Base-by-base conservation (phyloP, 2,329 filamentous ascomycete genomes). In the Alternaria gansuensis region DNA sequence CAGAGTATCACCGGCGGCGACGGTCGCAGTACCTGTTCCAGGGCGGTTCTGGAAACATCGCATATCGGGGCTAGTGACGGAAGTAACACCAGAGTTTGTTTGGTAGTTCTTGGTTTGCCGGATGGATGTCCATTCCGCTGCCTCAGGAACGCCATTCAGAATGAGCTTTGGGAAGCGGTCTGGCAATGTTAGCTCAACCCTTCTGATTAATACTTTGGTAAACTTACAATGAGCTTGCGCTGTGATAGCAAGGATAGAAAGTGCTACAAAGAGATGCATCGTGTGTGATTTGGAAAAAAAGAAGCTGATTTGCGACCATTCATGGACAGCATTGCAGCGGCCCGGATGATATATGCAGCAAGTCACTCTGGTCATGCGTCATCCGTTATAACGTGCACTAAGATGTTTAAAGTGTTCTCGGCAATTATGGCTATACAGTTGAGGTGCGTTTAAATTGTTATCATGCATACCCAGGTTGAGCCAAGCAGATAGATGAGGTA, bases 101-200 rank as follows among this genome's bases (percentile, higher is more conserved):
- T 84, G 81, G 70, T 77, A 83, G 73, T 84, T 84, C 46, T 80
- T 77, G 9, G 82, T 83, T 65, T 80, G 80, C 24, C 82, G 77
- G 44, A 83, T 79, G 40, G 79, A 77, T 45, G 79, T 77, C 82
- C 82, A 84, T 60, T 72, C 68, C 48, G 49, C 33, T n/a, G 67
- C 37, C 68, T 82, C 80, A 23, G 65, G 36, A 10, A 44, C 41
- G 33, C 66, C 69, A 21, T 64, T 59, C n/a, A 71, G 49, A 51
- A 72, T 59, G 49, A 73, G 56, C 40, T 68, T 71, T 14, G 70
- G 62, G 57, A 73, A 73, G 26, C 67, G 69, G 51, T 72, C 69
- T 72, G 33, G 5, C 4, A 9, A 23, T 13, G 46, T 50, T 23
- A 50, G 46, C 33, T 28, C 24, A 37, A 17, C n/a, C 6, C n/a